Evolutionary conservation across 805 yeast species (phyloP).

Genomic region (Teunomyces barrocoloradensis): DNA sequence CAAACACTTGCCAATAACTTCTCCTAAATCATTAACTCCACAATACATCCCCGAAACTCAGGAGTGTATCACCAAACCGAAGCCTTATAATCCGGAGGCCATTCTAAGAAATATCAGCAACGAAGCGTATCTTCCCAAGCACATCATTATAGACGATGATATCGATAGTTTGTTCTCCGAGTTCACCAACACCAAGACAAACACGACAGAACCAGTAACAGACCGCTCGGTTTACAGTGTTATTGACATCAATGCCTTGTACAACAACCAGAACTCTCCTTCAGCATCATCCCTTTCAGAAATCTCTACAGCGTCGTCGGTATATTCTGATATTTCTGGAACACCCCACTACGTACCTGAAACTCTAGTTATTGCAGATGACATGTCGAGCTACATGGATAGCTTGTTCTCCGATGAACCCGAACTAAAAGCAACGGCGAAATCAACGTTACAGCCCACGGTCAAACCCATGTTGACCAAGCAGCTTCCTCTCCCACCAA

Average conservation of each 20-base stretch:
- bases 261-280: slow-evolving; percentile 8
- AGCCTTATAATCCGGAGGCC: neutral
- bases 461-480: neutral
- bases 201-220: neutral
- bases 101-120: neutral
- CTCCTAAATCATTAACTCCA: neutral
- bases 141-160: slow-evolving; percentile 11
- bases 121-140: neutral
- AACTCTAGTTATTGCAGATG: neutral
- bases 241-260: slow-evolving; percentile 6
- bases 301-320: neutral
- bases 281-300: neutral
- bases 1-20: neutral
- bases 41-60: neutral
- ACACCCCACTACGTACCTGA: neutral
- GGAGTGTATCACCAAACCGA: neutral
- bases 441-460: neutral
- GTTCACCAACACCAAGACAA: slow-evolving; percentile 2
- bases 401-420: slow-evolving; percentile 1
- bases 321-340: neutral
- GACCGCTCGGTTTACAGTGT: neutral
- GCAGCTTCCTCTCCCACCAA: slow-evolving; percentile 1
- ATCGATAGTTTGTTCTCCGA: slow-evolving; percentile 16
- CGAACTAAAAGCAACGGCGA: neutral
- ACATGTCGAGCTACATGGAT: neutral